A percentile compares a stretch with the other conserved stretches of the same genome.
Evolutionary conservation across 805 yeast species (phyloP).

Genomic region (Candida saitoana): DNA sequence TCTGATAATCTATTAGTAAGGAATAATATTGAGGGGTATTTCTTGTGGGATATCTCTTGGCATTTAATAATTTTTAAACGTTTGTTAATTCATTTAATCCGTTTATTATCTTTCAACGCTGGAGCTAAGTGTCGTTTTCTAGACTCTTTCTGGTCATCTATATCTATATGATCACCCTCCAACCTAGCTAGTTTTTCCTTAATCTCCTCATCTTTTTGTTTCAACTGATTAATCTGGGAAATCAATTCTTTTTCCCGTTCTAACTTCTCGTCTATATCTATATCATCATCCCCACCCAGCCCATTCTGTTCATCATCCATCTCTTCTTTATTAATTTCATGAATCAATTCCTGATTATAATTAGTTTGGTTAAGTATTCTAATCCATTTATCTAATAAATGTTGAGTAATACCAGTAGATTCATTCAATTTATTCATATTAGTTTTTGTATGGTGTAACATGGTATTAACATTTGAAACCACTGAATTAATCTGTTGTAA

Average conservation of each 20-base stretch:
- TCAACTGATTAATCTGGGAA: constrained; percentile 21
- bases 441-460: constrained; percentile 22
- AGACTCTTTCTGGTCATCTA: no score
- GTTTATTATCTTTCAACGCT: no score
- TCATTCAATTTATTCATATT: constrained; percentile 31
- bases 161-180: no score
- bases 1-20: no score
- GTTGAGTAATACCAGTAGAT: constrained; percentile 46
- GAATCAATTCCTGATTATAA: constrained; percentile 46
- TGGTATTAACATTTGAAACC: constrained; percentile 24
- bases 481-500: constrained; percentile 28
- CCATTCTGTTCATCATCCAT: constrained; percentile 15
- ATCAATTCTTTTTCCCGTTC: constrained; percentile 21
- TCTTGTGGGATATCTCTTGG: no score
- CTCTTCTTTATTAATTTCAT: constrained; percentile 41
- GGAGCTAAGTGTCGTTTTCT: neutral
- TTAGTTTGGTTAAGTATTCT: constrained; percentile 59
- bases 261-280: constrained; percentile 9
- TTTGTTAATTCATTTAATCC: no score
- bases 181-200: constrained; percentile 16
- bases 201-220: constrained; percentile 24
- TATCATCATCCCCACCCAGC: constrained; percentile 10
- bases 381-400: constrained; percentile 56
- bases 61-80: no score
- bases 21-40: no score